Base-by-base conservation (phyloP, 257 asterid genomes). In the Solanum bukasovii region DNA sequence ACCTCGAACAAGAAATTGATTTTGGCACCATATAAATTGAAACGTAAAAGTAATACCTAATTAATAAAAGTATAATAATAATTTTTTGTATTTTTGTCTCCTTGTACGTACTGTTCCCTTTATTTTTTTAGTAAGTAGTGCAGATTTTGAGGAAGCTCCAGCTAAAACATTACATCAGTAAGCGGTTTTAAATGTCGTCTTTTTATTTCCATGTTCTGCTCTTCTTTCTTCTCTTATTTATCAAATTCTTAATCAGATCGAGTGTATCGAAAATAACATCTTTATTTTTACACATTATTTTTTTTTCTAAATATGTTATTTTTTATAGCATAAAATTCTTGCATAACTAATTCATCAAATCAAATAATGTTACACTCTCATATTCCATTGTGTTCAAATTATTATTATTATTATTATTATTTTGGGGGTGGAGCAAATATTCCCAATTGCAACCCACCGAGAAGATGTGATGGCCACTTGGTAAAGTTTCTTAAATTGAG, bases 201-300 rank as follows among this genome's bases (percentile, higher is more conserved):
- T 84, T 61, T 70, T 29, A 67, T 86, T 70, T 86, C 5, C 16
- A 29, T 42, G 4, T 56, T 31, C 18, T 42, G 14, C 79, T 16
- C 25, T 49, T 86, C 23, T 52, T 78, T 38, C n/a, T 34, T 29
- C 63, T 16, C 3, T n/a, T 44, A 33, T 25, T 29, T 29, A 29
- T n/a, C 11, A n/a, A 21, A 61, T 61, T 61, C 11, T 21, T 23
- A 63, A 4, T 2, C 0, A 0, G 0, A 23, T 23, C 0, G 31
- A 63, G 29, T 11, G 11, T 68, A 27, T 70, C 5, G 7, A n/a
- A 23, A 63, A 63, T 63, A 56, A 20, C 5, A 0, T n/a, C n/a
- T n/a, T n/a, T n/a, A n/a, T n/a, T 52, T 52, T 44, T 49, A 5
- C 10, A 52, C 3, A 18, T 16, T 56, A 18, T 29, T 29, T 29